These are phyloP conservation scores for Penicillium bialowiezense DNA, from an alignment of 495 filamentous ascomycete species.

Conservation along the genomic window DNA sequence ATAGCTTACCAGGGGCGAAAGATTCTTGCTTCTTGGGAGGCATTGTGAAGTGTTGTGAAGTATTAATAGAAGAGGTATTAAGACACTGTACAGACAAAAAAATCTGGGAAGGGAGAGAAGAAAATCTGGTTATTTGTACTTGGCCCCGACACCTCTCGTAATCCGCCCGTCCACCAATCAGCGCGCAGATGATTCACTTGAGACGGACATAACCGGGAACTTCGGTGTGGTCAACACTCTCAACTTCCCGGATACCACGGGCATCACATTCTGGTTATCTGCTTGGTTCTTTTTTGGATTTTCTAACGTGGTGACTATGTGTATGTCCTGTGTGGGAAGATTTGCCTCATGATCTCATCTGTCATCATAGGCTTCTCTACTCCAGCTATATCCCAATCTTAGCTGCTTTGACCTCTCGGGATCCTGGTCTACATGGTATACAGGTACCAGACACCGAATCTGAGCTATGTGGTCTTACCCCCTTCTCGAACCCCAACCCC, in stretches of 20 bases:
- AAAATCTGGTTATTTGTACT: constrained; percentile 44
- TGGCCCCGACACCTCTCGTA: constrained; percentile 38
- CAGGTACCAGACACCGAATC: not conserved
- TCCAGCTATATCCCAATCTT: too few relatives aligned
- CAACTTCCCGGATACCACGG: not conserved
- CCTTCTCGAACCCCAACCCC: not conserved
- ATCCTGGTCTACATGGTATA: too few relatives aligned
- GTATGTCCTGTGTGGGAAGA: too few relatives aligned
- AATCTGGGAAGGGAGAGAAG: constrained; percentile 22
- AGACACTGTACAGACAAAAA: constrained; percentile 34
- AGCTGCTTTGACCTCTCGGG: too few relatives aligned
- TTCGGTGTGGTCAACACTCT: constrained; percentile 20
- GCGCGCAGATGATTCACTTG: constrained; percentile 34
- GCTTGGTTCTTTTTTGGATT: not conserved
- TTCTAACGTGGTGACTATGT: not conserved
- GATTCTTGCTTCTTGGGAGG: constrained; percentile 34
- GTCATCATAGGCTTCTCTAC: constrained; percentile 11
- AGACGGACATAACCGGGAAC: constrained; percentile 37
- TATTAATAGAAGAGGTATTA: constrained; percentile 22
- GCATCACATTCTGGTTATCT: not conserved
- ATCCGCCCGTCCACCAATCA: constrained; percentile 39
- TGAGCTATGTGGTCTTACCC: constrained; percentile 1
- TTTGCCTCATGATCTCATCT: constrained; percentile 20
- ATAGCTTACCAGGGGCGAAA: constrained; percentile 45
- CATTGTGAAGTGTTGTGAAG: constrained; percentile 40